Evolutionary conservation across 2,329 filamentous ascomycete genomes (phyloP), one percentile per base, ranked within the genome.

Genomic region (Coniochaeta ligniaria): DNA sequence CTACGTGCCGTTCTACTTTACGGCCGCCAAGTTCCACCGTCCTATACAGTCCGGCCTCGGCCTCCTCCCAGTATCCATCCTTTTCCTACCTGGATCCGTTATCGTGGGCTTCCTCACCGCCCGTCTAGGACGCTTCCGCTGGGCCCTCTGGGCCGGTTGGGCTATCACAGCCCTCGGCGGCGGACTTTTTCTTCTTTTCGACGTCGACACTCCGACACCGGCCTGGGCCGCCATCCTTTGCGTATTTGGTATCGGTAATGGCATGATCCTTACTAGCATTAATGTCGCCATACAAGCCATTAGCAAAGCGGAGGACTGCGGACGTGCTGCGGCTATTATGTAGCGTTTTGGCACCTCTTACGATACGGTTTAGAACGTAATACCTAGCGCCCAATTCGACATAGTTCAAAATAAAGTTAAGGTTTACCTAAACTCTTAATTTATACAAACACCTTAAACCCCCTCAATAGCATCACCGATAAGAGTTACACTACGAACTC

Each of bases 261-360:
- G 75, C 47, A 70, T 73, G 60, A 66, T 75, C 17, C 71, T 77
- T 56, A 76, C 73, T 31, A 72, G 73, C 31, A 71, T 76, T 66
- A 73, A 72, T 59, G 73, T 76, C 54, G 74, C 73, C 20, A 68
- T 74, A 35, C 75, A 77, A 63, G 75, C 74, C 8, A 70, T 74
- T 59, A 74, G 71, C 65, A 61, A 63, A 22, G 67, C 68, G 2
- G 72, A 70, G 16, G 72, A 77, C 52, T 74, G 74, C 58, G 74
- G 67, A 0, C 67, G 70, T 9, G 75, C 76, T 0, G 71, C 73
- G 0, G 71, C 73, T 59, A 77, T 76, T n/a, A n/a, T n/a, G n/a
- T n/a, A n/a, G n/a, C n/a, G n/a, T n/a, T n/a, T n/a, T n/a, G n/a
- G n/a, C n/a, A n/a, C n/a, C n/a, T n/a, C n/a, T n/a, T n/a, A n/a